phyloP scores from a whole-genome alignment of 768 basidiomycete species.

The Lactarius vividus region DNA sequence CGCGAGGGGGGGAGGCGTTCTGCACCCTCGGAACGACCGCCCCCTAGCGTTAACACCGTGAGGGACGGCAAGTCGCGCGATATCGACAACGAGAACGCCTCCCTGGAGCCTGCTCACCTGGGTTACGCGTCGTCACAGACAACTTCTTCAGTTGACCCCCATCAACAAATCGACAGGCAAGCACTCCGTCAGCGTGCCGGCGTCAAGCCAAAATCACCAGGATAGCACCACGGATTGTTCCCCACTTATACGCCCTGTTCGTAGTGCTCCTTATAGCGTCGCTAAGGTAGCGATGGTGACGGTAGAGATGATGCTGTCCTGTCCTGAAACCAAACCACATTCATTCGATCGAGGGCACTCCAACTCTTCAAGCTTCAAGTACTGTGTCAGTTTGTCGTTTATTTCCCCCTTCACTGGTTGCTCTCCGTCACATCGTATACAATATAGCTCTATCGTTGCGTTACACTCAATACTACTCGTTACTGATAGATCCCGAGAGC shows the following conservation, averaged over 20 bases:
- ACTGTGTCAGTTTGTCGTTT: background rate
- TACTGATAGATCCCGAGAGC: constrained; percentile 48
- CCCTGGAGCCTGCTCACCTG: background rate
- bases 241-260: no score
- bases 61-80: background rate
- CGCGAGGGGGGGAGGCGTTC: background rate
- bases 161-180: background rate
- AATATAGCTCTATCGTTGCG: background rate
- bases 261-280: background rate
- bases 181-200: constrained; percentile 16
- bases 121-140: background rate
- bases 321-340: background rate
- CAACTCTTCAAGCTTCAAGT: background rate
- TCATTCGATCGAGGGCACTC: background rate
- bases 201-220: background rate
- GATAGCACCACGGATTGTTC: background rate
- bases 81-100: background rate
- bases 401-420: background rate
- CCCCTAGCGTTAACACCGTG: background rate
- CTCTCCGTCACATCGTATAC: constrained; percentile 9
- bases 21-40: background rate
- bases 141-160: constrained; percentile 16
- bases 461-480: constrained; percentile 30
- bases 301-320: background rate
- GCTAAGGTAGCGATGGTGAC: background rate